A percentile compares a stretch with the other conserved stretches of the same genome.
phyloP scores from a whole-genome alignment of 306 rosid species.

The Dalbergia cultrata region DNA sequence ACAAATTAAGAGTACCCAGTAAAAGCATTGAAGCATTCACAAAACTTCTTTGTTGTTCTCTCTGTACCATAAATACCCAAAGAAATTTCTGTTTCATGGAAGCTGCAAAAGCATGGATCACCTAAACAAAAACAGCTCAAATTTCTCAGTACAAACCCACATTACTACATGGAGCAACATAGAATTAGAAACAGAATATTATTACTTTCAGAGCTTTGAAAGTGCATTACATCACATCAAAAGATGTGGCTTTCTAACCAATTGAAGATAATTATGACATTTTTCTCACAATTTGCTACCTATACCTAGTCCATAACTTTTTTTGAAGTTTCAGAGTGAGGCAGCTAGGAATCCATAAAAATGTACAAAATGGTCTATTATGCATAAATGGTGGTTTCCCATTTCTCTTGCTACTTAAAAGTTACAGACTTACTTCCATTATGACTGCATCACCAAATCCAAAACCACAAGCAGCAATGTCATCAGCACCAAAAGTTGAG shows the following conservation, averaged over 20 bases:
- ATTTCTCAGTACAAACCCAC: constrained; percentile 11
- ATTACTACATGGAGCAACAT: not conserved
- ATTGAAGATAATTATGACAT: not conserved
- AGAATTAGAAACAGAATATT: not conserved
- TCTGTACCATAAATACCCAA: constrained; percentile 1
- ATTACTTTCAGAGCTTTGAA: constrained; percentile 9
- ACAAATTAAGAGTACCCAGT: not conserved
- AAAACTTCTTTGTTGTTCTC: not conserved
- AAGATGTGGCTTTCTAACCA: constrained; percentile 6
- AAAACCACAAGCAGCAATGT: constrained; percentile 93
- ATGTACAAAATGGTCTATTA: constrained; percentile 10
- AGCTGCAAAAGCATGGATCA: no score
- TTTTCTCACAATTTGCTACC: constrained; percentile 19
- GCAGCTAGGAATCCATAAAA: constrained; percentile 34
- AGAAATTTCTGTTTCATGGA: not conserved
- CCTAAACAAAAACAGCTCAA: not conserved
- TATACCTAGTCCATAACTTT: constrained; percentile 13
- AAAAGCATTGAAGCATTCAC: not conserved
- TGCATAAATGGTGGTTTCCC: constrained; percentile 30
- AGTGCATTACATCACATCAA: not conserved
- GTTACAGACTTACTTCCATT: constrained; percentile 77
- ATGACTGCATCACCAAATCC: constrained; percentile 99
- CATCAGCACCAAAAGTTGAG: constrained; percentile 95
- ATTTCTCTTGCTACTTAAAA: constrained; percentile 29
- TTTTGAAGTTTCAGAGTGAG: not conserved